These are phyloP conservation scores for Nicotiana sylvestris DNA, from an alignment of 257 asterid species.

Conservation along the genomic window DNA sequence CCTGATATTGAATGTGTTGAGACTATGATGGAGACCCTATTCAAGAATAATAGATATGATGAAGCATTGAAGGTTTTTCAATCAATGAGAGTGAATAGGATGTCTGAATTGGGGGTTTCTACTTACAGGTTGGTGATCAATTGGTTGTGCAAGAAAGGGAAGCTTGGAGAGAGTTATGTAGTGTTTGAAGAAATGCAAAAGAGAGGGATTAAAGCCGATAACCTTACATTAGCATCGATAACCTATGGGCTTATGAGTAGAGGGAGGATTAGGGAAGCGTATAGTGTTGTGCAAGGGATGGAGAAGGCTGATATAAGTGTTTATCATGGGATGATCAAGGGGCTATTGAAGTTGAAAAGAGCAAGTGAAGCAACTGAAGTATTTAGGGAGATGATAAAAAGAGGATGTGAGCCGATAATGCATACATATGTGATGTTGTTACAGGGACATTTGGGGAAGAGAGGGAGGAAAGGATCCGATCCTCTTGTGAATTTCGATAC, in stretches of 20 bases:
- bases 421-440: conserved; percentile 86
- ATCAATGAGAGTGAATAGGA: conserved; percentile 48
- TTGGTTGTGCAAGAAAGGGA: conserved; percentile 81
- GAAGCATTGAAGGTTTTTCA: conserved; percentile 73
- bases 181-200: conserved; percentile 67
- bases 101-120: conserved; percentile 39
- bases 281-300: conserved; percentile 37
- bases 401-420: conserved; percentile 88
- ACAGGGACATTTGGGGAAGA: conserved; percentile 89
- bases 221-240: conserved; percentile 44
- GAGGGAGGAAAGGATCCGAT: conserved; percentile 82
- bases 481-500: conserved; percentile 93
- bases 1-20: conserved; percentile 36
- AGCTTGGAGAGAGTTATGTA: conserved; percentile 47
- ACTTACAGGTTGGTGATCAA: conserved; percentile 59
- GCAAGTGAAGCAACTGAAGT: conserved; percentile 75
- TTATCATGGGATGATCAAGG: conserved; percentile 87
- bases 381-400: conserved; percentile 78
- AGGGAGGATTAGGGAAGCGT: conserved; percentile 69
- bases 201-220: conserved; percentile 52
- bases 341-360: conserved; percentile 64
- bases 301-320: conserved; percentile 50
- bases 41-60: conserved; percentile 49
- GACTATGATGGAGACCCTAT: conserved; percentile 57
- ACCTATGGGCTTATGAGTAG: conserved; percentile 46